phyloP scores from a whole-genome alignment of 208 protist species.

The Wallacemonas rigidus region DNA sequence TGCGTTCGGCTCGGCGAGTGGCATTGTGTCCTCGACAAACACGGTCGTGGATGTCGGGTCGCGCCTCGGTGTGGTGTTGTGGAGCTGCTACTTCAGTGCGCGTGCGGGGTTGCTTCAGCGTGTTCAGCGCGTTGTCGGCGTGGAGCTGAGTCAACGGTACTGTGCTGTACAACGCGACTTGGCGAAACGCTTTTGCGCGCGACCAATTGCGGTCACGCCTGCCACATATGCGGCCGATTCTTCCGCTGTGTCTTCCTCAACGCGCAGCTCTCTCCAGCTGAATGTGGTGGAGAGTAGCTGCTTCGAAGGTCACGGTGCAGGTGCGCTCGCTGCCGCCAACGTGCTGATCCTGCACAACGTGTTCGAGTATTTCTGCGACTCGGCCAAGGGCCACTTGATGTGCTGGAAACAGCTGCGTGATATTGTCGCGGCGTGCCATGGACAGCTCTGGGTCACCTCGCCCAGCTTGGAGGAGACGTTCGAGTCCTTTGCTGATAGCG shows the following conservation, averaged over 20 bases:
- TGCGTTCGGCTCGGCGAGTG: slow-evolving; percentile 3
- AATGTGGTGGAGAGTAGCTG: slow-evolving; percentile 65
- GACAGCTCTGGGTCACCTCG: slow-evolving; percentile 65
- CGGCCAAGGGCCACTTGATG: slow-evolving; percentile 46
- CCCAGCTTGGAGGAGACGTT: slow-evolving; percentile 70
- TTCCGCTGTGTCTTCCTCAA: not conserved
- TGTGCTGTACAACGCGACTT: slow-evolving; percentile 29
- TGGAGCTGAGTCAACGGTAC: slow-evolving; percentile 39
- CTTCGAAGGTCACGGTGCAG: slow-evolving; percentile 53
- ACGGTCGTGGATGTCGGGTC: slow-evolving; percentile 74
- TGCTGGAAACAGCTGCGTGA: slow-evolving; percentile 71
- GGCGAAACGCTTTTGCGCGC: slow-evolving; percentile 32
- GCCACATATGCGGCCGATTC: not conserved
- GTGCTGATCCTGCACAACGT: slow-evolving; percentile 89
- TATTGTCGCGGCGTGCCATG: slow-evolving; percentile 30
- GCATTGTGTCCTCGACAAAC: slow-evolving; percentile 7
- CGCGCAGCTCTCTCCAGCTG: slow-evolving; percentile 11
- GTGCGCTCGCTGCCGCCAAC: slow-evolving; percentile 39
- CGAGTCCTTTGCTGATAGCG: slow-evolving; percentile 25
- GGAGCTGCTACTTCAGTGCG: slow-evolving; percentile 57
- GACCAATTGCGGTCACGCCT: slow-evolving; percentile 4
- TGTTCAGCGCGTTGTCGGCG: slow-evolving; percentile 27
- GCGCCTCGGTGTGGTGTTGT: slow-evolving; percentile 72
- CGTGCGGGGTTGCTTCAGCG: slow-evolving; percentile 35
- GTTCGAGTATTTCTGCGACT: slow-evolving; percentile 80